Evolutionary conservation across 1,284 basidiomycete species (phyloP).

Genomic region (Cystobasidium pallidum): DNA sequence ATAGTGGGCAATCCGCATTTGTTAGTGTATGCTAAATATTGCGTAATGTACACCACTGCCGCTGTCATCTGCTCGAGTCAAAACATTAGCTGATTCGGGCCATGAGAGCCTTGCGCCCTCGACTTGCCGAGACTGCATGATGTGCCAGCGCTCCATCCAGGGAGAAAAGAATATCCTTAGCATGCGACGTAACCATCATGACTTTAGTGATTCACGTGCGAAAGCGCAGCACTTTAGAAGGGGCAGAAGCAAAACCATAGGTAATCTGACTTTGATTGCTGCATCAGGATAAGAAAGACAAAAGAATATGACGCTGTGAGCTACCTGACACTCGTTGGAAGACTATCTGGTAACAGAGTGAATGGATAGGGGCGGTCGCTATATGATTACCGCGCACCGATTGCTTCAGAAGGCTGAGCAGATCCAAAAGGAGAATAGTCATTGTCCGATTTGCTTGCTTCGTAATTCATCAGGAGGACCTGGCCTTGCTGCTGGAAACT

Average conservation of each 20-base stretch:
- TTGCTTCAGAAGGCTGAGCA: slow-evolving; percentile 2
- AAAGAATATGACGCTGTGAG: not conserved
- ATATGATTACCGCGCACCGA: slow-evolving; percentile 12
- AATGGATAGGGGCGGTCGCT: not conserved
- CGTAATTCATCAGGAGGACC: slow-evolving; percentile 36
- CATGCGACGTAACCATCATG: no score
- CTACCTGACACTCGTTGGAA: not conserved
- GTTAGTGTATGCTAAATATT: not conserved
- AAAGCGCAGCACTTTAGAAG: no score
- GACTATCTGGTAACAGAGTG: not conserved
- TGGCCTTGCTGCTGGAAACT: slow-evolving; percentile 44
- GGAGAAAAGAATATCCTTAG: no score
- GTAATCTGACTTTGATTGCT: not conserved
- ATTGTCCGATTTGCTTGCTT: slow-evolving; percentile 13
- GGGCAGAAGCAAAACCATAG: not conserved
- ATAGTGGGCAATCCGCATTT: not conserved
- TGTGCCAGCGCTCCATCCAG: no score
- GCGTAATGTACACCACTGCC: not conserved
- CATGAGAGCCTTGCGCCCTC: no score
- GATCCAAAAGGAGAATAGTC: slow-evolving; percentile 13
- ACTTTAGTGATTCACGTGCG: no score
- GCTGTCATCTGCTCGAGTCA: not conserved
- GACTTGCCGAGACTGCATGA: no score
- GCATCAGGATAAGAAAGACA: not conserved
- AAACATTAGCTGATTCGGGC: not conserved